Evolutionary conservation across 2,329 filamentous ascomycete genomes (phyloP).

Genomic region (Apiospora hydei): DNA sequence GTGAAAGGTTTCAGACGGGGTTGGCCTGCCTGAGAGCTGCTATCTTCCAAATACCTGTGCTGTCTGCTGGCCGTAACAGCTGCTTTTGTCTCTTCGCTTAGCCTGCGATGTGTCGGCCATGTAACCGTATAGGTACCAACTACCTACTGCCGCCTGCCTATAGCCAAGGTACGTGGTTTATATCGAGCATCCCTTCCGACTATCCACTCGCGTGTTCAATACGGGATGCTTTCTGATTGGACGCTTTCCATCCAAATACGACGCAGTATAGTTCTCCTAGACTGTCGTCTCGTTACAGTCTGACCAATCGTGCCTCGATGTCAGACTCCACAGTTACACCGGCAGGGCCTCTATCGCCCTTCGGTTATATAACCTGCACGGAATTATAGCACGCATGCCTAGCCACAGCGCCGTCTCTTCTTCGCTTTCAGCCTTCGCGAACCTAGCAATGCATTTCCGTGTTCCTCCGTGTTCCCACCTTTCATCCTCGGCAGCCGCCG

Average conservation of each 20-base stretch:
- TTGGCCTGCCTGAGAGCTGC: not conserved
- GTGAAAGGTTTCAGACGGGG: conserved; percentile 12
- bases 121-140: not conserved
- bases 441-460: not conserved
- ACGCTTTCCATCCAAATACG: not conserved
- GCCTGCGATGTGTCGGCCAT: not conserved
- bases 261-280: not conserved
- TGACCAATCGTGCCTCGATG: not conserved
- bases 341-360: not conserved
- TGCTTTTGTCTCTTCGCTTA: conserved; percentile 1
- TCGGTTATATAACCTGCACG: not conserved
- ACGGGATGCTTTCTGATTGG: not conserved
- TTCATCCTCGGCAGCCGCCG: not conserved
- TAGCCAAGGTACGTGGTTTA: not conserved
- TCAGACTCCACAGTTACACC: not conserved
- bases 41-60: not conserved
- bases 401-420: not conserved
- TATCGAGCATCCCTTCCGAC: not conserved
- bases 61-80: not conserved
- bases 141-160: not conserved
- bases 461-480: not conserved
- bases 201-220: not conserved
- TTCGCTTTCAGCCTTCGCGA: not conserved
- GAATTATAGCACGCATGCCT: not conserved
- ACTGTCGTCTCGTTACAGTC: not conserved